phyloP scores from a whole-genome alignment of 2,329 filamentous ascomycete genomes.

The Sclerotinia subarctica region DNA sequence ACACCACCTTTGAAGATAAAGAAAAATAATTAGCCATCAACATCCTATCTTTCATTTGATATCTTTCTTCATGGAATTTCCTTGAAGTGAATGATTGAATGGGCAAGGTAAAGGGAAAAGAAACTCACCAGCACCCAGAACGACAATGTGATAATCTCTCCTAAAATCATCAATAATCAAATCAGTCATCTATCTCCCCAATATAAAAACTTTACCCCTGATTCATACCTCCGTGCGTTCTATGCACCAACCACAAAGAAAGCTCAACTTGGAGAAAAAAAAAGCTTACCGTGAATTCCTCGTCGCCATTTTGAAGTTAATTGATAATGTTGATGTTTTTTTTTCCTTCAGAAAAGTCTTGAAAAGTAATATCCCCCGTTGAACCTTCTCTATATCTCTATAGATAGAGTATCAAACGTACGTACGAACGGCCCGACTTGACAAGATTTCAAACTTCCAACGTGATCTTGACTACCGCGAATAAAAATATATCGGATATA shows the following conservation, averaged over 20 bases:
- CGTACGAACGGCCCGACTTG: background rate
- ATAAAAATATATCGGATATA: constrained; percentile 2
- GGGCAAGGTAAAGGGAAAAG: constrained; percentile 8
- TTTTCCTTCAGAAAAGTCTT: background rate
- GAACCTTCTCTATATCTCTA: background rate
- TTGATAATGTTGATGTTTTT: background rate
- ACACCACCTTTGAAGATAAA: constrained; percentile 56
- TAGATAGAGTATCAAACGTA: background rate
- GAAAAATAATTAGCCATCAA: constrained; percentile 32
- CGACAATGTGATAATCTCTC: constrained; percentile 65
- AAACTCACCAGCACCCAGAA: constrained; percentile 55
- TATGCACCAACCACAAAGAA: constrained; percentile 9
- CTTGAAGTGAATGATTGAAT: background rate
- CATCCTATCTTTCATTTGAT: background rate
- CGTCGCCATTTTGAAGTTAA: constrained; percentile 13
- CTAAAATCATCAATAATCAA: constrained; percentile 35
- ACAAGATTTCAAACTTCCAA: constrained; percentile 1
- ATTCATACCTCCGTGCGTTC: constrained; percentile 19
- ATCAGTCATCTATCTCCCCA: constrained; percentile 13
- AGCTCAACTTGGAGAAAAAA: background rate
- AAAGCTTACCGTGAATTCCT: constrained; percentile 16
- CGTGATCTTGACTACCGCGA: background rate
- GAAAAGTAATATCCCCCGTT: background rate
- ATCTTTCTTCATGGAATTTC: background rate
- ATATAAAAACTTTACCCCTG: constrained; percentile 18